Evolutionary conservation across 768 basidiomycete species (phyloP).

Genomic region (Cyathus striatus): DNA sequence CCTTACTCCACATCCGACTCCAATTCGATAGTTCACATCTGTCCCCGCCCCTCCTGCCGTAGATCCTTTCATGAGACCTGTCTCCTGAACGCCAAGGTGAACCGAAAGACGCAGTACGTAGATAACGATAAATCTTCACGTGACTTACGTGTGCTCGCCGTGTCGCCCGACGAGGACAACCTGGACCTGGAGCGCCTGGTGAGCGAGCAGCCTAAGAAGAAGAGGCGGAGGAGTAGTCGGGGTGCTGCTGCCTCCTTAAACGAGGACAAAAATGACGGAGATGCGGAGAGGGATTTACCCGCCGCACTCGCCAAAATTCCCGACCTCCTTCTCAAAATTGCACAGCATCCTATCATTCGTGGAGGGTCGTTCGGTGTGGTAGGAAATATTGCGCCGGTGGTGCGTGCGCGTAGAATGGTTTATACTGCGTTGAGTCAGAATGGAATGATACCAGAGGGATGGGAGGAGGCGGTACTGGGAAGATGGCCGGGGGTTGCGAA

Average conservation of each 20-base stretch:
- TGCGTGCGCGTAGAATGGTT: conserved; percentile 42
- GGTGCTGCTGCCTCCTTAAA: too few species aligned
- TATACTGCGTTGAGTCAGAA: conserved; percentile 29
- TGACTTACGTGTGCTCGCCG: conserved; percentile 23
- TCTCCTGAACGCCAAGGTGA: conserved; percentile 22
- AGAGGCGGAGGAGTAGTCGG: background rate
- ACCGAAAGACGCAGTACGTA: too few species aligned
- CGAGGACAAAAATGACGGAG: background rate
- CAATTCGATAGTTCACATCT: conserved; percentile 44
- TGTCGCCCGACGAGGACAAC: conserved; percentile 28
- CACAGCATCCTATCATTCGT: conserved; percentile 49
- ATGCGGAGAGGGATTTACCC: background rate
- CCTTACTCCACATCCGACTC: conserved; percentile 41
- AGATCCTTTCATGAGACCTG: conserved; percentile 46
- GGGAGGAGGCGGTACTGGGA: too few species aligned
- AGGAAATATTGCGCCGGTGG: conserved; percentile 46
- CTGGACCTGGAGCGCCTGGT: conserved; percentile 12
- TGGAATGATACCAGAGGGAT: too few species aligned
- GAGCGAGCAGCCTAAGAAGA: conserved; percentile 1
- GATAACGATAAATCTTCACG: conserved; percentile 12
- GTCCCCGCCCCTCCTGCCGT: conserved; percentile 45
- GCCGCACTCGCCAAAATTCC: background rate
- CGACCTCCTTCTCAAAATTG: conserved; percentile 30
- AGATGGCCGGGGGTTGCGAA: too few species aligned
- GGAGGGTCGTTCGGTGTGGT: conserved; percentile 40